Conservation (phyloP, 1,139 yeast species). For the Entelexis paramagnoliae region DNA sequence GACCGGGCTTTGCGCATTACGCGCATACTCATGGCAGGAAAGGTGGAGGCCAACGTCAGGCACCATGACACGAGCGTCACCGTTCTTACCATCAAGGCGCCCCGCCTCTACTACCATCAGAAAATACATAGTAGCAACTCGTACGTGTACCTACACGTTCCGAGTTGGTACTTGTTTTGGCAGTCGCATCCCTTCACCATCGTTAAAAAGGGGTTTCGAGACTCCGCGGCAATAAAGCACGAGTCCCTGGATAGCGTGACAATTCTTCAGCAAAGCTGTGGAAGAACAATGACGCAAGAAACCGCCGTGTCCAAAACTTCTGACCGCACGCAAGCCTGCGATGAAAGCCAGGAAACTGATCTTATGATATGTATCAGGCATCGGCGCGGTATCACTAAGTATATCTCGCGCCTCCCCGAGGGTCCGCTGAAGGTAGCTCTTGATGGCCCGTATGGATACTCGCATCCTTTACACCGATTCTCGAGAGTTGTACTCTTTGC, state of each 20-base stretch:
- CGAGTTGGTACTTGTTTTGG: constrained; percentile 34
- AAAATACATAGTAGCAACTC: constrained; percentile 32
- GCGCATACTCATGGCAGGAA: constrained; percentile 35
- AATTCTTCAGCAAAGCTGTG: background rate
- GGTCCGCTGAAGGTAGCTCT: constrained; percentile 30
- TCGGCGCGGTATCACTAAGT: constrained; percentile 9
- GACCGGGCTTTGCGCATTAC: constrained; percentile 35
- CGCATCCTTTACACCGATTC: constrained; percentile 41
- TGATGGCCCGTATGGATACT: constrained; percentile 51
- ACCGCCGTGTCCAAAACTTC: background rate
- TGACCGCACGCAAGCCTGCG: background rate
- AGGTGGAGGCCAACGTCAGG: constrained; percentile 16
- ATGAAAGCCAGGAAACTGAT: background rate
- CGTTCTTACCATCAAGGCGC: constrained; percentile 25
- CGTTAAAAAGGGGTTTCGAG: constrained; percentile 23
- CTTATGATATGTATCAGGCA: constrained; percentile 11
- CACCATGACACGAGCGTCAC: constrained; percentile 30
- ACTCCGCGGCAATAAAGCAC: background rate
- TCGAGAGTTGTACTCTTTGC: constrained; percentile 43
- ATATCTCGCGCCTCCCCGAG: constrained; percentile 3
- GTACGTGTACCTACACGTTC: constrained; percentile 45
- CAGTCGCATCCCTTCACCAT: constrained; percentile 62
- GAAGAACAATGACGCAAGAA: background rate
- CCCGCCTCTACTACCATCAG: constrained; percentile 7
- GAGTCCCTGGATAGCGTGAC: background rate